Base-by-base conservation (phyloP, 306 rosid genomes). In the Quercus ilex region DNA sequence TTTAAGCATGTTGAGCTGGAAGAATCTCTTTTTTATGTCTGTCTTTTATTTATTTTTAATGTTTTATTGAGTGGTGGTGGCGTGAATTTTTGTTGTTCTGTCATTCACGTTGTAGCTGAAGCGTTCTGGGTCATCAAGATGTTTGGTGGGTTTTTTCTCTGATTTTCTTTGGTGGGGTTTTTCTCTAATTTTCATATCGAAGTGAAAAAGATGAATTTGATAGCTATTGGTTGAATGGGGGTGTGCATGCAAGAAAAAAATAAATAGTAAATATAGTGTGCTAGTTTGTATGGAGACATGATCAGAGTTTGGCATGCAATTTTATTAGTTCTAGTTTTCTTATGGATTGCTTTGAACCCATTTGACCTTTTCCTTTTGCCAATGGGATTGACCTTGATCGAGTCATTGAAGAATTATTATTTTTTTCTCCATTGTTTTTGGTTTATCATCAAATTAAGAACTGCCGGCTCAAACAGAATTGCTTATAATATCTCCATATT, bases 1-100 rank as follows among this genome's bases (percentile, higher is more conserved):
- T 56, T 83, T 77, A 65, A 59, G 20, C 75, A 23, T 77, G 73
- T 79, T 70, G 86, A 77, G 84, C 86, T 85, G 88, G 81, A 76
- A 77, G 84, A 83, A 84, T 68, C 78, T 81, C 78, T 78, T 30
- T 76, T 75, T 55, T 63, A 17, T 4, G 3, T 49, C 1, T 69
- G 30, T 75, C n/a, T 76, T 23, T 21, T 28, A 65, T 20, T 77
- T 30, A 30, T 7, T 59, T 68, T 41, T 41, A 41, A 73, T 59
- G 49, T 51, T 60, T 55, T 78, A 19, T 71, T 46, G 52, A 69
- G 9, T 41, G 57, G 23, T 55, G 69, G 20, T 77, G 55, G 31
- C 53, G 23, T 57, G 33, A 78, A 56, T 25, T 33, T 60, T 68
- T 68, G 72, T 19, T 31, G 72, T 35, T 68, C 23, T 35, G 72